Conservation (phyloP, 352 stramenopile species). For the Globisporangium iwayamae region DNA sequence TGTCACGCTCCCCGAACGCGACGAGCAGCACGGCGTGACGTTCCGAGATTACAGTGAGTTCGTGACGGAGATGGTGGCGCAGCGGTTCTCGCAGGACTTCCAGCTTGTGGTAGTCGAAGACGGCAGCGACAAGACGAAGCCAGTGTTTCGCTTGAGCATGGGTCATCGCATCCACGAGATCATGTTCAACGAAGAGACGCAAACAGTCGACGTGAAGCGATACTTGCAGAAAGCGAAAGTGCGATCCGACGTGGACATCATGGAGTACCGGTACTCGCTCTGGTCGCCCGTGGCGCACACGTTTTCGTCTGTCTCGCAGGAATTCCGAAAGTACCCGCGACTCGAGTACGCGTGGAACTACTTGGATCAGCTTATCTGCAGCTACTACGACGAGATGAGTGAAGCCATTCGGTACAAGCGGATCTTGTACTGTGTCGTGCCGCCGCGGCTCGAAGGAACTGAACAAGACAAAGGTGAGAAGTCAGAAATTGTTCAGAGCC, state of each 20-base stretch:
- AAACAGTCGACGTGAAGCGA: constrained; percentile 85
- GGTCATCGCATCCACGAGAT: constrained; percentile 87
- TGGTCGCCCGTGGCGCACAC: constrained; percentile 64
- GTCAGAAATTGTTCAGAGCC: background rate
- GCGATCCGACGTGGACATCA: constrained; percentile 66
- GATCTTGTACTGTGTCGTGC: constrained; percentile 69
- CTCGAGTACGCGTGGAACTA: constrained; percentile 87
- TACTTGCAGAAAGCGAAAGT: constrained; percentile 67
- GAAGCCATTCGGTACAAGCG: constrained; percentile 82
- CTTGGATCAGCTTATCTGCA: constrained; percentile 81
- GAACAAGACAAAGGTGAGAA: constrained; percentile 26
- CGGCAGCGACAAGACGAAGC: constrained; percentile 29
- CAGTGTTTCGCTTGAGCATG: constrained; percentile 77
- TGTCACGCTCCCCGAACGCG: constrained; percentile 67
- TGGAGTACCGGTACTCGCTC: constrained; percentile 82
- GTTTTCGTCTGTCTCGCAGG: constrained; percentile 64
- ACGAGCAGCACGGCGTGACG: constrained; percentile 59
- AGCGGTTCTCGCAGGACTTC: constrained; percentile 83
- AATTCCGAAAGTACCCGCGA: constrained; percentile 81
- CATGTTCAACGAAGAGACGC: constrained; percentile 81
- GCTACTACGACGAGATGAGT: constrained; percentile 85
- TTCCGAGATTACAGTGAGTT: constrained; percentile 78
- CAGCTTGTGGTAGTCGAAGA: constrained; percentile 75
- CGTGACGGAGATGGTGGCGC: constrained; percentile 83
- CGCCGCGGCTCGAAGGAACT: constrained; percentile 34